Base-by-base conservation (phyloP, 2,329 filamentous ascomycete species). In the Bisporella sp. region DNA sequence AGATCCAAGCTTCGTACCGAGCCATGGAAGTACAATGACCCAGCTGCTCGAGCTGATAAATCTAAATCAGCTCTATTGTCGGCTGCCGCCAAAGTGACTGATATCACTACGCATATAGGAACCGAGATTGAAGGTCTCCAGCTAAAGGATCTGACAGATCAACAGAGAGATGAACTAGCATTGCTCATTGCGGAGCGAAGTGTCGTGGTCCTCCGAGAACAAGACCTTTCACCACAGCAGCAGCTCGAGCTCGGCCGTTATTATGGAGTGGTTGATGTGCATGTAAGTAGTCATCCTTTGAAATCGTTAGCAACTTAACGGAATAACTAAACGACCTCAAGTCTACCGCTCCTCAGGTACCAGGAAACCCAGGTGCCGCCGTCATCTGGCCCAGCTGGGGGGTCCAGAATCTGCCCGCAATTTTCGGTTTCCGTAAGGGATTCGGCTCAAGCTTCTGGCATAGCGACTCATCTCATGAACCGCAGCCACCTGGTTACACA, bases 291-390 rank as follows among this genome's bases (percentile, higher is more conserved):
- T 21, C 21, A 21, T 21, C 21, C 21, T 21, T 21, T 21, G 21
- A 21, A 21, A 21, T 21, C 21, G 21, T 85, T 59, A 74, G 76
- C 43, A 73, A 74, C 28, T 71, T 86, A 1, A 82, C 82, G 5
- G 74, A 81, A 77, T 63, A 85, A 73, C 50, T 82, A 82, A 4
- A 77, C 85, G 54, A 69, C 86, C 21, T 83, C 87, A 57, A 68
- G 86, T 7, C 85, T 88, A 58, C 84, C 84, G 39, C 84, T 88
- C 0, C 83, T 84, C 0, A 84, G 83, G 1, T 68, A 85, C 0
- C 70, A 73, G 0, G 83, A 82, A 21, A 21, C 21, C 21, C 21
- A 21, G 21, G 21, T 21, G 21, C 21, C 21, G 21, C 21, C 21
- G 21, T 21, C 21, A 21, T 21, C 21, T 21, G 21, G 21, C 21